Conservation (phyloP, 176 grass and related monocot species). For the Carex littledalei region DNA sequence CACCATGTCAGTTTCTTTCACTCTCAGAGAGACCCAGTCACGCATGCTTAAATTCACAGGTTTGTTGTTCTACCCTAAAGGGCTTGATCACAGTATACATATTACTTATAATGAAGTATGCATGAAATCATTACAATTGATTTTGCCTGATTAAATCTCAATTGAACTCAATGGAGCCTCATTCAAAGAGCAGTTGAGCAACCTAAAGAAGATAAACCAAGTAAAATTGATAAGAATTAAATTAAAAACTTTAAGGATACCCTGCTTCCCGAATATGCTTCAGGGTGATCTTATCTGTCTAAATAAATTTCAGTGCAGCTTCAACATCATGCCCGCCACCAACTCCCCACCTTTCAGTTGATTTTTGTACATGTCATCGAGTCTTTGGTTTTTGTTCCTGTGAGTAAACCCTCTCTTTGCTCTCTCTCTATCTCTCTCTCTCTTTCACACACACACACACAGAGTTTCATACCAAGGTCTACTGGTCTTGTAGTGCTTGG, state of each 20-base stretch:
- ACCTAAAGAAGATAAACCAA: not conserved
- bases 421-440: not conserved
- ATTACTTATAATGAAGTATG: not conserved
- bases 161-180: not conserved
- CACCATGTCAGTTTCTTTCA: conserved; percentile 99
- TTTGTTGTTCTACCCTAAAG: conserved; percentile 36
- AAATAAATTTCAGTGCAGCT: conserved; percentile 86
- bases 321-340: conserved; percentile 95
- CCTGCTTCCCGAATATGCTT: not conserved
- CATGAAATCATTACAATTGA: not conserved
- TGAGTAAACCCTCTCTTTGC: conserved; percentile 30
- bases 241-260: not conserved
- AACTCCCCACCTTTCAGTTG: conserved; percentile 93
- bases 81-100: not conserved
- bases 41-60: conserved; percentile 99
- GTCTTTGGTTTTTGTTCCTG: conserved; percentile 98
- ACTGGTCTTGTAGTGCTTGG: not conserved
- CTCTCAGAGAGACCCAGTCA: conserved; percentile 93
- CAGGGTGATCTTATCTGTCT: conserved; percentile 18
- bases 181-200: not conserved
- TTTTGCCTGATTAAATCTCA: not conserved
- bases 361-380: conserved; percentile 98
- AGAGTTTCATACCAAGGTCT: not conserved
- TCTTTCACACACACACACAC: not conserved
- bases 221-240: not conserved